These are phyloP conservation scores for Chamaecyparis obtusa DNA, from an alignment of 75 land plant genomes.

Conservation along the genomic window DNA sequence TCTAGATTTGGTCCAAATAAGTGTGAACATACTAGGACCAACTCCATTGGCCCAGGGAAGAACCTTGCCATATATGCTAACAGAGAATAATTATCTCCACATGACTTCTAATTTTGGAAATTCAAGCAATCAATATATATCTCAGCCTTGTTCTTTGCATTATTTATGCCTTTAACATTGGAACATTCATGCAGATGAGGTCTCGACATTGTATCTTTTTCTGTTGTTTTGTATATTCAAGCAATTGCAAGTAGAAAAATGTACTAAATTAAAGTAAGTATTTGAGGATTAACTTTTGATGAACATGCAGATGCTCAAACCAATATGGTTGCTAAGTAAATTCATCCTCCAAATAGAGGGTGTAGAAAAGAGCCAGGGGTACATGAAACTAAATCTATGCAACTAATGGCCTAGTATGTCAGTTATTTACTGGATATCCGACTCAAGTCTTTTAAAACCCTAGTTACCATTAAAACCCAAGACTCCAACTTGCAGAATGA, in stretches of 20 bases:
- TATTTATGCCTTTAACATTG: not conserved
- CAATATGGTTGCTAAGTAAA: not conserved
- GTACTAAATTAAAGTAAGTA: not conserved
- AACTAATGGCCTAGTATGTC: not conserved
- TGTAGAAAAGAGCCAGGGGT: not conserved
- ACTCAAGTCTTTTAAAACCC: no score
- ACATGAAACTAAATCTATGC: not conserved
- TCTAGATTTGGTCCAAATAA: no score
- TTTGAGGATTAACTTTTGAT: not conserved
- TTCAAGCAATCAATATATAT: no score
- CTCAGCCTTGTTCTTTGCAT: not conserved
- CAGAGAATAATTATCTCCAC: not conserved
- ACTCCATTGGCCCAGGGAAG: no score
- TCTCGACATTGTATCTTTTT: not conserved
- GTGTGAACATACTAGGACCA: no score
- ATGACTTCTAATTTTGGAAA: not conserved
- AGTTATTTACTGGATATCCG: not conserved
- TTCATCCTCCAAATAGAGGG: not conserved
- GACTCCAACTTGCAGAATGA: no score
- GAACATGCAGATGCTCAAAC: not conserved
- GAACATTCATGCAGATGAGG: not conserved
- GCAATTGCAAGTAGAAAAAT: not conserved
- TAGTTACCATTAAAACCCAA: no score
- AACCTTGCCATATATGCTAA: no score
- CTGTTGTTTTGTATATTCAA: not conserved